Evolutionary conservation across 140 eudicot genomes (phyloP).

Genomic region (Flaveria floridana): DNA sequence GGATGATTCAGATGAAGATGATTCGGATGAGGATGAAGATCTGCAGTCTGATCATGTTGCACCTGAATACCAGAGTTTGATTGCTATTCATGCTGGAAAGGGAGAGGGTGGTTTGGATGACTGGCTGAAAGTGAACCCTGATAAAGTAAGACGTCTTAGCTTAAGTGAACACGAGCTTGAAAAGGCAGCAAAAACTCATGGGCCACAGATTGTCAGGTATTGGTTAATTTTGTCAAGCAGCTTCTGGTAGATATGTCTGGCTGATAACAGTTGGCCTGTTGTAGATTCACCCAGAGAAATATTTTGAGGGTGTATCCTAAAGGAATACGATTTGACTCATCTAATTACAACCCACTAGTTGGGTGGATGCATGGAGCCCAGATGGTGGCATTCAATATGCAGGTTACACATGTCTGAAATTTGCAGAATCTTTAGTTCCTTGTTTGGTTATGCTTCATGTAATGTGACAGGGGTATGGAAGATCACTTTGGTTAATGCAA

Average conservation of each 20-base stretch:
- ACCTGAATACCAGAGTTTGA: constrained; percentile 54
- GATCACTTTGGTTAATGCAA: constrained; percentile 61
- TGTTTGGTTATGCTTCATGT: constrained; percentile 16
- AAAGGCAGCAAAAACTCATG: constrained; percentile 49
- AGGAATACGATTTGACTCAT: constrained; percentile 61
- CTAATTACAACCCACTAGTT: constrained; percentile 64
- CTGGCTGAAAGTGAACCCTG: constrained; percentile 45
- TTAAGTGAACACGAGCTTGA: constrained; percentile 59
- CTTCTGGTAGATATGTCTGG: not conserved
- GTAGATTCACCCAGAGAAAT: constrained; percentile 69
- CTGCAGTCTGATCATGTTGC: constrained; percentile 31
- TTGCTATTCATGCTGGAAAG: constrained; percentile 68
- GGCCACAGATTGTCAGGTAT: constrained; percentile 60
- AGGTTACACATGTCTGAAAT: constrained; percentile 41
- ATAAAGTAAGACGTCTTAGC: constrained; percentile 64
- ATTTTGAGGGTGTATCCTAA: constrained; percentile 71
- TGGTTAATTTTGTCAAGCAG: not conserved
- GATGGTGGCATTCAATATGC: constrained; percentile 87
- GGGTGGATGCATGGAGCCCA: constrained; percentile 94
- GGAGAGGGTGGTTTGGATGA: constrained; percentile 56
- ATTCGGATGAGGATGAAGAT: constrained; percentile 32
- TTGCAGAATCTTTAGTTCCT: not conserved
- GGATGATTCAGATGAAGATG: constrained; percentile 43
- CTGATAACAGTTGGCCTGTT: constrained; percentile 29
- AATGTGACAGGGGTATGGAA: constrained; percentile 49